These are phyloP conservation scores for Chaetomium olivaceum DNA, from an alignment of 2,329 filamentous ascomycete species.

Conservation along the genomic window DNA sequence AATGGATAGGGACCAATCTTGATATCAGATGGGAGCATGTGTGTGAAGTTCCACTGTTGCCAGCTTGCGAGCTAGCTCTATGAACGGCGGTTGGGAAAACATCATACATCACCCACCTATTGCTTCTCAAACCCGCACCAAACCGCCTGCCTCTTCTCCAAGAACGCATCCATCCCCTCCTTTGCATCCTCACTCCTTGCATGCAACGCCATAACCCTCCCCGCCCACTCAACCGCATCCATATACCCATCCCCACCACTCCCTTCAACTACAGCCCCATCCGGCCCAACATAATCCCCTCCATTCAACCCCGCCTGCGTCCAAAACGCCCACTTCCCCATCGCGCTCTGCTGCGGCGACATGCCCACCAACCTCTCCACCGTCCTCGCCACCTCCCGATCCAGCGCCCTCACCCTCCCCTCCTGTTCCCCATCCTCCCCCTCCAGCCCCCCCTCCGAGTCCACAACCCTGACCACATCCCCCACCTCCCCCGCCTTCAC, in stretches of 20 bases:
- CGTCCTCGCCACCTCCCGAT: conserved; percentile 20
- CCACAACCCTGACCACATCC: conserved; percentile 35
- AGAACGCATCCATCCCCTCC: conserved; percentile 36
- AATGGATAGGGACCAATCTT: no score
- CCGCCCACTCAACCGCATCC: conserved; percentile 36
- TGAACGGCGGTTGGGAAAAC: no score
- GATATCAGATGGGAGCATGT: no score
- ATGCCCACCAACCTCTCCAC: conserved; percentile 33
- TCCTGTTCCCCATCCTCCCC: conserved; percentile 16
- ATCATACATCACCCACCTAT: not conserved
- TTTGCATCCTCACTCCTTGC: conserved; percentile 35
- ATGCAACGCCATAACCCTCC: conserved; percentile 36
- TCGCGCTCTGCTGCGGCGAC: conserved; percentile 37
- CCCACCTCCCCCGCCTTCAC: conserved; percentile 33
- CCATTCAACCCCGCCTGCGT: conserved; percentile 34
- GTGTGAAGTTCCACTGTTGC: not conserved
- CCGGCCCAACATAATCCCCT: conserved; percentile 11
- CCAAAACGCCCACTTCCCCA: conserved; percentile 42
- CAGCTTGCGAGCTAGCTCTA: not conserved
- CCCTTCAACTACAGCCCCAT: conserved; percentile 1
- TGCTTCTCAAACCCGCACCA: conserved; percentile 26
- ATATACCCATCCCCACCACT: conserved; percentile 32
- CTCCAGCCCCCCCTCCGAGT: no score
- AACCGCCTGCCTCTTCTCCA: conserved; percentile 32
- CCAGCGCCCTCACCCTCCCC: conserved; percentile 29